Evolutionary conservation across 1,284 basidiomycete genomes (phyloP).

Genomic region (Cryptococcus wingfieldii): DNA sequence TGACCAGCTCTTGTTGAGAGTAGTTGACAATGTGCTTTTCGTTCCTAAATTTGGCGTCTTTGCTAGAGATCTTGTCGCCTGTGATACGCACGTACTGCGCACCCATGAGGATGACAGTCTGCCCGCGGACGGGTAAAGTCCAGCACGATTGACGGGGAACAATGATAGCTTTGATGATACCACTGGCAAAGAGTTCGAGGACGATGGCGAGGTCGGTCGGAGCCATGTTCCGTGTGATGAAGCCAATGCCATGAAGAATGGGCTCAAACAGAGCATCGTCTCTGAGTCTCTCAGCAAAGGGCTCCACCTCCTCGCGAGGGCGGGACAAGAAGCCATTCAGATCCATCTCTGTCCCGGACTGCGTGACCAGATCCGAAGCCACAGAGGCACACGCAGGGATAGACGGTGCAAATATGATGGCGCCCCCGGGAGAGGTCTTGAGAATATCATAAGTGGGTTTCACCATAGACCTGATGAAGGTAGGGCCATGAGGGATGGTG

Average conservation of each 20-base stretch:
- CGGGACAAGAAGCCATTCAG: conserved; percentile 68
- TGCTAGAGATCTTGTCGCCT: conserved; percentile 1
- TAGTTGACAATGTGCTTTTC: conserved; percentile 77
- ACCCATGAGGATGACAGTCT: conserved; percentile 82
- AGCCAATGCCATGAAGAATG: conserved; percentile 81
- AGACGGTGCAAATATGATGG: conserved; percentile 89
- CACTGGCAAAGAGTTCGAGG: conserved; percentile 76
- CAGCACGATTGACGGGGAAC: conserved; percentile 79
- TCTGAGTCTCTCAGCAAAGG: conserved; percentile 58
- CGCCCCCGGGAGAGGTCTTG: conserved; percentile 52
- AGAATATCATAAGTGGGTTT: conserved; percentile 75
- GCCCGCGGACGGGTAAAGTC: conserved; percentile 75
- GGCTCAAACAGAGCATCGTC: conserved; percentile 68
- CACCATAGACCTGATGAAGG: conserved; percentile 85
- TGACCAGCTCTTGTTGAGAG: conserved; percentile 70
- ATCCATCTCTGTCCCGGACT: conserved; percentile 72
- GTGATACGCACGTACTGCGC: conserved; percentile 72
- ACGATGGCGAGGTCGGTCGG: conserved; percentile 70
- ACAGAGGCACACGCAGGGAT: conserved; percentile 70
- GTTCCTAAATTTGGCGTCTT: conserved; percentile 24
- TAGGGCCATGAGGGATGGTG: conserved; percentile 78
- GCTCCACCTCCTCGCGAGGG: conserved; percentile 61
- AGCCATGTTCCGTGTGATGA: conserved; percentile 72
- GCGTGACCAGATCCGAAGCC: conserved; percentile 80
- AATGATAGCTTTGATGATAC: conserved; percentile 75